Conservation (phyloP, 345 rosid species). For the Excoecaria agallocha region DNA sequence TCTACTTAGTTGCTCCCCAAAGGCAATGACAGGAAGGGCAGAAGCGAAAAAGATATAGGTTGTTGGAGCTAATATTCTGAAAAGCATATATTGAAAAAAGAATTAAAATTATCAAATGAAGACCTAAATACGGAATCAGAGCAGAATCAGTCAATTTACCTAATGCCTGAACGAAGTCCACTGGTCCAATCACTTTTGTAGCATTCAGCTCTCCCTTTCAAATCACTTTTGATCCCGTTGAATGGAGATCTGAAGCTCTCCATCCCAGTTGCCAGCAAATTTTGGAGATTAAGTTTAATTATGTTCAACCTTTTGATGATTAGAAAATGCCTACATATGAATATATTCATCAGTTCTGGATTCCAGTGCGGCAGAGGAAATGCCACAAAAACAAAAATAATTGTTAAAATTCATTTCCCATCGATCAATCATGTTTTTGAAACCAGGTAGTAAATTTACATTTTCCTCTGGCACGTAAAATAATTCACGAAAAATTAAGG, state of each 20-base stretch:
- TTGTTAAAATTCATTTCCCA: not conserved
- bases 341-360: not conserved
- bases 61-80: constrained; percentile 73
- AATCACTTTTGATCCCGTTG: constrained; percentile 61
- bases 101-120: not conserved
- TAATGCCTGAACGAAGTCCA: constrained; percentile 44
- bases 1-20: constrained; percentile 79
- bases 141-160: constrained; percentile 25
- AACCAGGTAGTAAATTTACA: not conserved
- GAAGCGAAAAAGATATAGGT: constrained; percentile 80
- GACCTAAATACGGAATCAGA: too few relatives aligned
- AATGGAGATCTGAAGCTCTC: constrained; percentile 52
- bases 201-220: constrained; percentile 55
- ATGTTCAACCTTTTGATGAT: too few relatives aligned
- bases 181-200: constrained; percentile 67
- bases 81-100: constrained; percentile 3
- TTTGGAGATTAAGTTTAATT: not conserved
- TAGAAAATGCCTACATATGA: not conserved
- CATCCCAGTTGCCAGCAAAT: constrained; percentile 38
- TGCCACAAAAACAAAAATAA: not conserved
- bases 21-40: constrained; percentile 83
- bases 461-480: not conserved
- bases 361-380: not conserved
- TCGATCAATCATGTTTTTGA: not conserved
- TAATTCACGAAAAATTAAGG: not conserved